Percentiles rank a stretch among this genome's conserved stretches.
phyloP scores from a whole-genome alignment of 2,329 filamentous ascomycete genomes.

The Orbilia blumenaviensis region DNA sequence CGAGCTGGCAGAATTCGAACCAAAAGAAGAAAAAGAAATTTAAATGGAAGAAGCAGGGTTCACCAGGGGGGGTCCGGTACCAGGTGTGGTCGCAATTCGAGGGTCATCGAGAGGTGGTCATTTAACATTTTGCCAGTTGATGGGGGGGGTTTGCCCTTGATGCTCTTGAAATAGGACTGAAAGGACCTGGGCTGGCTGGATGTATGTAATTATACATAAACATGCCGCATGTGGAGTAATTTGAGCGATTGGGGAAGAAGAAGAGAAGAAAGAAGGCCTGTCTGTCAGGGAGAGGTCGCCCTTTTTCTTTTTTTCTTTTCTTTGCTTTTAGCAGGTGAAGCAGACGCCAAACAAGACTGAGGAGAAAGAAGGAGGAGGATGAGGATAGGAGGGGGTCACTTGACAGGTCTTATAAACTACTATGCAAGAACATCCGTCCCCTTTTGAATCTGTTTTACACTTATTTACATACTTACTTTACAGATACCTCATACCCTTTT shows the following conservation, averaged over 20 bases:
- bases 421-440: too few relatives aligned
- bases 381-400: constrained; percentile 33
- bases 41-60: constrained; percentile 21
- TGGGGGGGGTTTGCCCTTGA: constrained; percentile 13
- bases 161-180: neutral
- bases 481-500: too few relatives aligned
- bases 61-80: constrained; percentile 33
- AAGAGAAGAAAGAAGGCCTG: neutral
- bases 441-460: neutral
- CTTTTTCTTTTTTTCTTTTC: too few relatives aligned
- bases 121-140: too few relatives aligned
- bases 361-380: neutral
- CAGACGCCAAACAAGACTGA: neutral
- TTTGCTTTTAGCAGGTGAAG: constrained; percentile 20
- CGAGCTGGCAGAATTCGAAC: too few relatives aligned
- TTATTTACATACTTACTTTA: too few relatives aligned
- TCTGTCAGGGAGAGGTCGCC: constrained; percentile 28
- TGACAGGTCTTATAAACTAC: constrained; percentile 15
- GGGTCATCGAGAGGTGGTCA: constrained; percentile 41
- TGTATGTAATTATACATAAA: constrained; percentile 32
- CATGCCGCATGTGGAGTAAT: constrained; percentile 52
- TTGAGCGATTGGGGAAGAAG: constrained; percentile 13
- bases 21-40: too few relatives aligned
- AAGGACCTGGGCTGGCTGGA: neutral
- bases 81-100: constrained; percentile 51